These are phyloP conservation scores for Anethum foeniculum DNA, from an alignment of 140 eudicot species.

Conservation along the genomic window DNA sequence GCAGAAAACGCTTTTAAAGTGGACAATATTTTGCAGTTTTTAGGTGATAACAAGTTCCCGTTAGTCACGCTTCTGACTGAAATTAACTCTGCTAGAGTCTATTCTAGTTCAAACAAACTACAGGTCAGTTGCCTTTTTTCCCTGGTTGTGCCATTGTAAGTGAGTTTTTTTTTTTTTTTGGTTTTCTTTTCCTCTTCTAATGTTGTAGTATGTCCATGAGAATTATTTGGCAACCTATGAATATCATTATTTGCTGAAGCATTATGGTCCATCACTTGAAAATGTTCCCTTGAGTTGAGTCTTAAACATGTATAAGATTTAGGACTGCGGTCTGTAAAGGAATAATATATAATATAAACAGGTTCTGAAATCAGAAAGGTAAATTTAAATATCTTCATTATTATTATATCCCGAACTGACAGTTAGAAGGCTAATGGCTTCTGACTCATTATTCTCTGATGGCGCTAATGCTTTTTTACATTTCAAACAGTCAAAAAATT, in stretches of 20 bases:
- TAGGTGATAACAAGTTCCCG: slow-evolving; percentile 79
- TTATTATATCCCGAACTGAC: neutral
- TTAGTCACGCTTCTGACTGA: slow-evolving; percentile 74
- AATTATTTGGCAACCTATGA: neutral
- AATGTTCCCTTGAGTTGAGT: neutral
- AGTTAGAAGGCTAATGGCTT: neutral
- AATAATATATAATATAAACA: neutral
- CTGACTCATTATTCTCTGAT: neutral
- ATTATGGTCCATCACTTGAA: neutral
- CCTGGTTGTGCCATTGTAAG: neutral
- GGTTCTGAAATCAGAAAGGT: neutral
- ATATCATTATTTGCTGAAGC: neutral
- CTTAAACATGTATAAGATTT: neutral
- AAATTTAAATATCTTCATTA: neutral
- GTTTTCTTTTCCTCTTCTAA: neutral
- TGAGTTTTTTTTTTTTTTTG: neutral
- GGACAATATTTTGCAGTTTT: slow-evolving; percentile 57
- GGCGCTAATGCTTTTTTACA: neutral
- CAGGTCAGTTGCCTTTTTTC: slow-evolving; percentile 42
- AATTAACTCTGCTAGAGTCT: slow-evolving; percentile 75
- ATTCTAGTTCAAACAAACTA: slow-evolving; percentile 44
- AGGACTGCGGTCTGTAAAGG: neutral
- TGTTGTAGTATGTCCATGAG: neutral
- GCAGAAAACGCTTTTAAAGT: slow-evolving; percentile 52
- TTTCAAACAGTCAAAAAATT: neutral